Evolutionary conservation across 306 rosid species (phyloP).

Genomic region (Citrullus colocynthis): DNA sequence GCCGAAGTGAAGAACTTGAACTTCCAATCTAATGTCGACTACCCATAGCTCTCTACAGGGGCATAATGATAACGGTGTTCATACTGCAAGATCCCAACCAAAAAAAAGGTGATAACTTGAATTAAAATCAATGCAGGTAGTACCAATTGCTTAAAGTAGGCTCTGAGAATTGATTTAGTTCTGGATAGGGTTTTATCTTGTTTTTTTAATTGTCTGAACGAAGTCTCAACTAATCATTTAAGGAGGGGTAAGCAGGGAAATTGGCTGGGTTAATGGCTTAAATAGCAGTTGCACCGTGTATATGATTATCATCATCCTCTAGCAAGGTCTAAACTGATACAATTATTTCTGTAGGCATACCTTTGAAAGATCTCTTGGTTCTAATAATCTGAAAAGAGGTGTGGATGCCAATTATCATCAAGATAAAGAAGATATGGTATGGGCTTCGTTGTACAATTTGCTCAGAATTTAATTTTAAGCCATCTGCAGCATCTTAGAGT

Average conservation of each 20-base stretch:
- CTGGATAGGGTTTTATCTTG: background rate
- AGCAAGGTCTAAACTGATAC: background rate
- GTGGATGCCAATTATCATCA: conserved; percentile 27
- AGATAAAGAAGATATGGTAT: conserved; percentile 66
- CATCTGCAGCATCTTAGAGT: conserved; percentile 11
- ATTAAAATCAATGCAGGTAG: conserved; percentile 1
- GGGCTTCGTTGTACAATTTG: background rate
- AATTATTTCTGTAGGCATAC: conserved; percentile 27
- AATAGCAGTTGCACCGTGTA: background rate
- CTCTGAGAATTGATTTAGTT: background rate
- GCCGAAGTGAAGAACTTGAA: conserved; percentile 13
- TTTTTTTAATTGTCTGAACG: background rate
- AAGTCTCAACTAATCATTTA: background rate
- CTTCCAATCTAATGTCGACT: conserved; percentile 30
- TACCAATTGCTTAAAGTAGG: background rate
- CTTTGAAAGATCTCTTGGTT: conserved; percentile 28
- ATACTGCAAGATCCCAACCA: conserved; percentile 12
- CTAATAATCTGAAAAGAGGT: conserved; percentile 33
- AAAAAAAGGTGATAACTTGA: conserved; percentile 16
- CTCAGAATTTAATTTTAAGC: conserved; percentile 6
- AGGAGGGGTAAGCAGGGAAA: background rate
- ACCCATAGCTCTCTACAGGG: conserved; percentile 15
- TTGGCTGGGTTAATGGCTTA: background rate
- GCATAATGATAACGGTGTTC: conserved; percentile 15
- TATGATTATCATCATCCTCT: background rate